phyloP scores from a whole-genome alignment of 148 eudicot species.

The Talinum fruticosum region DNA sequence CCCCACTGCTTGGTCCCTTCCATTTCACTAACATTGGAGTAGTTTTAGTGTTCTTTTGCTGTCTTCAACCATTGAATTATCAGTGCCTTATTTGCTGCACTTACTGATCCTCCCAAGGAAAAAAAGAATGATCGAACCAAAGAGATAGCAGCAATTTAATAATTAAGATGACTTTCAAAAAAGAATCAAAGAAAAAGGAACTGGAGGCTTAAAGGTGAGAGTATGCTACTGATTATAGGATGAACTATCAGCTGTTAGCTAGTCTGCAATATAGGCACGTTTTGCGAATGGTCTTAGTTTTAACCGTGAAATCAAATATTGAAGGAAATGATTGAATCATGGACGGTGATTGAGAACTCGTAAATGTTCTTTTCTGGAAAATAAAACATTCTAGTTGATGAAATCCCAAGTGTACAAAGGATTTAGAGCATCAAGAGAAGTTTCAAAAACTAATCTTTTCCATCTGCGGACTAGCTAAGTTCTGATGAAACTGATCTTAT shows the following conservation, averaged over 20 bases:
- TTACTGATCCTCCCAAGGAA: background rate
- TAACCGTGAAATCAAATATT: background rate
- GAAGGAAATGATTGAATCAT: background rate
- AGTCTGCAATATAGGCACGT: too few species aligned
- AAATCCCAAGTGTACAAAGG: background rate
- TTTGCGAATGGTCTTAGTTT: too few species aligned
- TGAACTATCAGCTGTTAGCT: too few species aligned
- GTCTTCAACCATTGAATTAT: conserved; percentile 26
- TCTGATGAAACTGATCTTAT: background rate
- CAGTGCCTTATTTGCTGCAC: background rate
- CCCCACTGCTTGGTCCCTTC: conserved; percentile 32
- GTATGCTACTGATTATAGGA: background rate
- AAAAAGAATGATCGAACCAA: background rate
- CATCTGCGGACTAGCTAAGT: background rate
- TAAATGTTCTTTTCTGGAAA: background rate
- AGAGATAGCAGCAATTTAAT: background rate
- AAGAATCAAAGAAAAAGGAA: background rate
- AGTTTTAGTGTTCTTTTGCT: conserved; percentile 32
- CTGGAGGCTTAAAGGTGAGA: background rate
- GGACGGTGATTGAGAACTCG: background rate
- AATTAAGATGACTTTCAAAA: background rate
- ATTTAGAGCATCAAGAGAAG: background rate
- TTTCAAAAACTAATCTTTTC: background rate
- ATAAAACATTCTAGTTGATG: background rate
- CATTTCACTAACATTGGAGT: conserved; percentile 15